phyloP scores from a whole-genome alignment of 768 basidiomycete genomes.

The Mycena capillaripes region DNA sequence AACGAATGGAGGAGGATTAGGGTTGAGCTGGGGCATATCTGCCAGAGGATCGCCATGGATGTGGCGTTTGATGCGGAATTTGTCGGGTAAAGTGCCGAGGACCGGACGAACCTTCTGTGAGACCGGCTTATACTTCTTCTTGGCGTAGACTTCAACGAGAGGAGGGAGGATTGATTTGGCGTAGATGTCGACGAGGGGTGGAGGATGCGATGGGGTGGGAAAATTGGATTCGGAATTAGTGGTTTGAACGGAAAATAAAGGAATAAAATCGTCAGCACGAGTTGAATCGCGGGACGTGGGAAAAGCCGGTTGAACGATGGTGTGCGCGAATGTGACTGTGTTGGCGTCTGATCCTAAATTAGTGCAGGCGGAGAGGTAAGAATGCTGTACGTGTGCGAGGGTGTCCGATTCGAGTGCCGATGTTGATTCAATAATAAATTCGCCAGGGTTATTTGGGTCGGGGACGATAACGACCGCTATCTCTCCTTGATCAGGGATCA shows the following conservation, averaged over 20 bases:
- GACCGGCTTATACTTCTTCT: constrained; percentile 43
- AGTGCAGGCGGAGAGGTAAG: constrained; percentile 9
- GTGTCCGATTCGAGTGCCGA: constrained; percentile 1
- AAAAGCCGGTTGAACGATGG: constrained; percentile 8
- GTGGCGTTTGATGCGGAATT: constrained; percentile 35
- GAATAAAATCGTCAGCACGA: neutral
- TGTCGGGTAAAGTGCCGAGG: constrained; percentile 29
- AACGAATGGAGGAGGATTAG: constrained; percentile 16
- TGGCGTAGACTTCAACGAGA: neutral
- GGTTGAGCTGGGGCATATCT: constrained; percentile 21
- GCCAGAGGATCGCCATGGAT: constrained; percentile 35
- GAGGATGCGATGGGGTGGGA: neutral
- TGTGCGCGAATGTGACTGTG: neutral
- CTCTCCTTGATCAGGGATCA: constrained; percentile 27
- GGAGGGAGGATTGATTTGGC: too few relatives aligned
- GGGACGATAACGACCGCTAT: constrained; percentile 3
- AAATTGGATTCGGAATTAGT: neutral
- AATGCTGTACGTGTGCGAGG: neutral
- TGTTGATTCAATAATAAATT: constrained; percentile 10
- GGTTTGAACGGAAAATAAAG: neutral
- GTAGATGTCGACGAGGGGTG: neutral
- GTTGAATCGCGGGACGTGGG: constrained; percentile 25
- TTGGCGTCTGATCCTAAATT: neutral
- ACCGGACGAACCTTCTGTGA: constrained; percentile 37
- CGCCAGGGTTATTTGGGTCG: neutral